A percentile compares a stretch with the other conserved stretches of the same genome.
These are phyloP conservation scores for Primulina huaijiensis DNA, from an alignment of 257 asterid genomes.

Conservation along the genomic window DNA sequence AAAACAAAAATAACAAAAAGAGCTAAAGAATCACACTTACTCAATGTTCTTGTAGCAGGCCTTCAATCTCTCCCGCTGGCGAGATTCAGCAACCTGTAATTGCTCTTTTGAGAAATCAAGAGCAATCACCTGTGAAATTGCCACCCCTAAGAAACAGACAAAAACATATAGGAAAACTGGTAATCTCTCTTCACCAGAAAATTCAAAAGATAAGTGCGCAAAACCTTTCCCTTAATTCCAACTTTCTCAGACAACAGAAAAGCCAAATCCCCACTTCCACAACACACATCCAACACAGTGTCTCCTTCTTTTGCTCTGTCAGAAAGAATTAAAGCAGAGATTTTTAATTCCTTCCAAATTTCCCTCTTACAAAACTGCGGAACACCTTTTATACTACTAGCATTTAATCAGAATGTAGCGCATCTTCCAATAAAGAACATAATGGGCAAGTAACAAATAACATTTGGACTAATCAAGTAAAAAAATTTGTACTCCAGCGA, in stretches of 20 bases:
- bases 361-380: not conserved
- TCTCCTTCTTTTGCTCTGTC: slow-evolving; percentile 67
- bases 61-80: slow-evolving; percentile 41
- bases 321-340: slow-evolving; percentile 15
- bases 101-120: slow-evolving; percentile 66
- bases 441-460: not conserved
- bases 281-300: slow-evolving; percentile 56
- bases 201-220: slow-evolving; percentile 13
- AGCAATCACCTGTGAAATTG: slow-evolving; percentile 39
- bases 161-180: not conserved
- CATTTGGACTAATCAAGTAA: not conserved
- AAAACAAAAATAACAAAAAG: not conserved
- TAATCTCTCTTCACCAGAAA: not conserved
- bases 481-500: not conserved
- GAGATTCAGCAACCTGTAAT: slow-evolving; percentile 44
- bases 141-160: not conserved
- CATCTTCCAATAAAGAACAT: not conserved
- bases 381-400: not conserved
- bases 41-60: slow-evolving; percentile 51
- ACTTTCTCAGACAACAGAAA: slow-evolving; percentile 59
- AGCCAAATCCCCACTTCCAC: slow-evolving; percentile 72
- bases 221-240: slow-evolving; percentile 54
- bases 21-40: slow-evolving; percentile 37
- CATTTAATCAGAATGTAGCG: not conserved
- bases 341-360: slow-evolving; percentile 11